These are phyloP conservation scores for Paecilomyces formosus DNA, from an alignment of 2,329 filamentous ascomycete species.

Conservation along the genomic window DNA sequence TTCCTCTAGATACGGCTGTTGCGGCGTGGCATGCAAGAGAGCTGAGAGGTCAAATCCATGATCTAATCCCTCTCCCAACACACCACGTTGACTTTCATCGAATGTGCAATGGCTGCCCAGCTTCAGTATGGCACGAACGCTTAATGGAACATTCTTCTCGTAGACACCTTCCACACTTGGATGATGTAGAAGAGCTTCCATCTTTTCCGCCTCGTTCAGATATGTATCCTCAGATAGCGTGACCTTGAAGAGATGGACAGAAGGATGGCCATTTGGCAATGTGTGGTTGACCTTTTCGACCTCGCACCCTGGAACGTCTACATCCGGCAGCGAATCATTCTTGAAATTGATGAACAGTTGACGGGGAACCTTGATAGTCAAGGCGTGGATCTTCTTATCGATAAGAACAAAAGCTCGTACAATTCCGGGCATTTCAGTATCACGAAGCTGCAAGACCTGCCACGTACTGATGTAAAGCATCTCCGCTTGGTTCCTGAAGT, in stretches of 20 bases:
- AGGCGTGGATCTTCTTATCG: conserved; percentile 78
- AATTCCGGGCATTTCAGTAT: conserved; percentile 76
- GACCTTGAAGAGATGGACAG: conserved; percentile 88
- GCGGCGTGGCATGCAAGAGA: conserved; percentile 59
- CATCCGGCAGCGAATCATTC: conserved; percentile 75
- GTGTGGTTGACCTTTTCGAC: conserved; percentile 93
- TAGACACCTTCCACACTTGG: conserved; percentile 96
- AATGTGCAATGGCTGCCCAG: conserved; percentile 89
- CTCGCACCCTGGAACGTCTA: conserved; percentile 75
- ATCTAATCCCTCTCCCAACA: conserved; percentile 85
- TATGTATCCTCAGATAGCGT: conserved; percentile 84
- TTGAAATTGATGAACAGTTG: conserved; percentile 90
- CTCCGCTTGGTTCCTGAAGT: conserved; percentile 90
- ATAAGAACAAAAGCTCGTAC: conserved; percentile 87
- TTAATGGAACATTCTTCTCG: conserved; percentile 83
- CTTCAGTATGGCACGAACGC: conserved; percentile 77
- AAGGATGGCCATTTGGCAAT: conserved; percentile 89
- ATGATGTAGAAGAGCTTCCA: conserved; percentile 79
- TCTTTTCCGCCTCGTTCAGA: conserved; percentile 73
- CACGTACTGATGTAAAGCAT: conserved; percentile 84
- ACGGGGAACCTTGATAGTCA: conserved; percentile 84
- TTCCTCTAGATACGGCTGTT: conserved; percentile 68
- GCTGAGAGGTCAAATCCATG: conserved; percentile 83
- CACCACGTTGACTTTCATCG: conserved; percentile 81
- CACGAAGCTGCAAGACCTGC: conserved; percentile 83